Evolutionary conservation across 1,284 basidiomycete species (phyloP), one percentile per base, ranked within the genome.

Genomic region (Ceratobasidium papillatum): DNA sequence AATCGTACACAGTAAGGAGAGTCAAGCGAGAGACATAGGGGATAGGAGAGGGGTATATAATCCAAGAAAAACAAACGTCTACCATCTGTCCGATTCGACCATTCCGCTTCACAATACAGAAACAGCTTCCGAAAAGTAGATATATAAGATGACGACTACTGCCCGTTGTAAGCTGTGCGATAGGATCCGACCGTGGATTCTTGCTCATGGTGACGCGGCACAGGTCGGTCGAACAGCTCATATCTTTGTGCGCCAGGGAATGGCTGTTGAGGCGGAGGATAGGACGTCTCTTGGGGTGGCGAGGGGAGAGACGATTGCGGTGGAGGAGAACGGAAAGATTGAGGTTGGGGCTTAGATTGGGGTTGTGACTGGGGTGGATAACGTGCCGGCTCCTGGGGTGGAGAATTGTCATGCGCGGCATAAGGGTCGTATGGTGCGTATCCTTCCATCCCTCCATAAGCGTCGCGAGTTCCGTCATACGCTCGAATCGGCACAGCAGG

Each of bases 141-240:
- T 14, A 56, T 56, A 56, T 27, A 56, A 32, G 1, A 22, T n/a
- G 9, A 17, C 52, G 11, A 56, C 25, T 32, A 52, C 49, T 25
- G 27, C 34, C 64, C 64, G n/a, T 66, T 47, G 64, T 54, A 54
- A 14, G 47, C 49, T 11, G 64, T 66, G 8, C 34, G 49, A 36
- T 66, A 66, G 30, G 64, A 32, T n/a, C 64, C 64, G 14, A 51
- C 49, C 45, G 64, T 66, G 25, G 64, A 66, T 36, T 66, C 64
- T 27, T 66, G 64, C 19, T 41, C 27, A 17, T 66, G 64, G 32
- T 22, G 49, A 52, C 27, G 52, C 30, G 52, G 52, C 11, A 56
- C 52, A 8, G 52, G 52, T 32, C 52, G 52, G 52, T 56, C 52
- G 25, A 14, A 56, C 1, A 56, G 52, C 52, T 56, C 27, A 22